These are phyloP conservation scores for Naumovozyma baii DNA, from an alignment of 805 yeast species.

Conservation along the genomic window DNA sequence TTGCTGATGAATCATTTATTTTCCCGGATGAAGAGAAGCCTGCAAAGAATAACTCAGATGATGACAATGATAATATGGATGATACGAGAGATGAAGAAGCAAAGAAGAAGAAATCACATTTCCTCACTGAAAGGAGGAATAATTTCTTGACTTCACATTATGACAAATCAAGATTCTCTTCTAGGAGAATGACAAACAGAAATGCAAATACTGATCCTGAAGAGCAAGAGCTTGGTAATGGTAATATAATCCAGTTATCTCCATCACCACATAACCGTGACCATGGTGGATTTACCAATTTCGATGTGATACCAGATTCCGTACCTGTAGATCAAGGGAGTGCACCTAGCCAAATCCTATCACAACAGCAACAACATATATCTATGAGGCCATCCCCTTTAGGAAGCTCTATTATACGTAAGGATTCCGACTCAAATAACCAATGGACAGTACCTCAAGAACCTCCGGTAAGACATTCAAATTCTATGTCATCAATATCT, in stretches of 20 bases:
- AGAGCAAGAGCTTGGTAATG: not conserved
- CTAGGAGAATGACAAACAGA: conserved; percentile 7
- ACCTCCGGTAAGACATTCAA: not conserved
- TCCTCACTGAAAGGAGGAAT: conserved; percentile 23
- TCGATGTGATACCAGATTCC: conserved; percentile 3
- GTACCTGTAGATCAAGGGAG: not conserved
- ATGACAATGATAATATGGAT: conserved; percentile 4
- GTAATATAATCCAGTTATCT: not conserved
- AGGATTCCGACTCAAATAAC: too few species aligned
- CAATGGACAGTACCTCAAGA: not conserved
- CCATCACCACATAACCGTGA: not conserved
- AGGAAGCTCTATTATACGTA: conserved; percentile 7
- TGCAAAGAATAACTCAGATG: conserved; percentile 9
- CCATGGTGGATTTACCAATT: conserved; percentile 11
- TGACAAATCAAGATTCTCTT: conserved; percentile 25
- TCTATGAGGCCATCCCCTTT: conserved; percentile 11
- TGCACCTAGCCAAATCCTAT: not conserved
- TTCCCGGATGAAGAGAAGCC: conserved; percentile 65
- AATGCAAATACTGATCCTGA: not conserved
- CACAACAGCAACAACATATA: conserved; percentile 4
- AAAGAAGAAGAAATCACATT: conserved; percentile 12
- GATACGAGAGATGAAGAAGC: conserved; percentile 3
- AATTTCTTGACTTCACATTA: conserved; percentile 27
- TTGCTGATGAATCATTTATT: conserved; percentile 71
- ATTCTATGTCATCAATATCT: not conserved